These are phyloP conservation scores for Tinospora cordifolia DNA, from an alignment of 164 flowering plant species.

Conservation along the genomic window DNA sequence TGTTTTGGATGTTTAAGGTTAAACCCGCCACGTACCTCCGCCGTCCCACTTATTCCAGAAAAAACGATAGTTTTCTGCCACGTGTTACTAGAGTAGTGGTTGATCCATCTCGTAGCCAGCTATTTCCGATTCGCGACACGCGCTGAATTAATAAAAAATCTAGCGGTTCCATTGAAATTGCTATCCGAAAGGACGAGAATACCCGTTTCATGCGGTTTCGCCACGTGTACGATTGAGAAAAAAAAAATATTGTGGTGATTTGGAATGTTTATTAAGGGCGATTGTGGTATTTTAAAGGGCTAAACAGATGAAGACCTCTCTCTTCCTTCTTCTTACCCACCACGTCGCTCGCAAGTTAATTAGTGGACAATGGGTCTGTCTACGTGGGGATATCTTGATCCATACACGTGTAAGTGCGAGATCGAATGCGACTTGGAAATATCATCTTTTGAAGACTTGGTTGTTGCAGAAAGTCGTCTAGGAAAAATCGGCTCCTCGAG, in stretches of 20 bases:
- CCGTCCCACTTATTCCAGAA: too few species aligned
- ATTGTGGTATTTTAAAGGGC: neutral
- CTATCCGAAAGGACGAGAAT: neutral
- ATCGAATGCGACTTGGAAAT: slow-evolving; percentile 8
- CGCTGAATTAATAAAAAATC: neutral
- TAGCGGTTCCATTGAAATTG: too few species aligned
- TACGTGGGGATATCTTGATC: neutral
- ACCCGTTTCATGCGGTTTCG: neutral
- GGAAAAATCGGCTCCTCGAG: slow-evolving; percentile 9
- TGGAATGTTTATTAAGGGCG: neutral
- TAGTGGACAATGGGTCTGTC: slow-evolving; percentile 4
- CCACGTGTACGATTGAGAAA: neutral
- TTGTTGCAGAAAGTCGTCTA: neutral
- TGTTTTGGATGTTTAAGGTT: too few species aligned
- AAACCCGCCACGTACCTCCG: too few species aligned
- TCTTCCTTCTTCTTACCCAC: neutral
- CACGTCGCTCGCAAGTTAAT: neutral
- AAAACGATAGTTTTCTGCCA: neutral
- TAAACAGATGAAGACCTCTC: neutral
- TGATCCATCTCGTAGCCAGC: neutral
- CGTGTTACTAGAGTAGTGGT: neutral
- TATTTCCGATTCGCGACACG: neutral
- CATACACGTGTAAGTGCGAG: slow-evolving; percentile 8
- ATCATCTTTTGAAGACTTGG: neutral
- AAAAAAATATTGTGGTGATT: neutral